A percentile compares a stretch with the other conserved stretches of the same genome.
Evolutionary conservation across 2,329 filamentous ascomycete species (phyloP).

Genomic region (Xylariaceae sp.): DNA sequence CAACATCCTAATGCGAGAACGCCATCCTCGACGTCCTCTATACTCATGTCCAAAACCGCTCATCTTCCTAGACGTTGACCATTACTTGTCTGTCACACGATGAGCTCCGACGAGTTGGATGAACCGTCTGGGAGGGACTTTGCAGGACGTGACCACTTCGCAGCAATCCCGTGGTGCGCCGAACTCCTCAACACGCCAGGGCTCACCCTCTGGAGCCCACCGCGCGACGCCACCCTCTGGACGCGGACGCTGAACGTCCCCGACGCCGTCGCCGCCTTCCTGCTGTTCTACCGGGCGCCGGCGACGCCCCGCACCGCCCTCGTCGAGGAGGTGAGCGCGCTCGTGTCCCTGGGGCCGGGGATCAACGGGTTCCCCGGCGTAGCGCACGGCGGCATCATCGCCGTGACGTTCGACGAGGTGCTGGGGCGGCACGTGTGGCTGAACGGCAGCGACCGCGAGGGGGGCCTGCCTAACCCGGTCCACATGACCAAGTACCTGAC

Average conservation of each 20-base stretch:
- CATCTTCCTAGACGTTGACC: too few species aligned
- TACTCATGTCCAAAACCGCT: too few species aligned
- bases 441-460: slow-evolving; percentile 1
- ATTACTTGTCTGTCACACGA: too few species aligned
- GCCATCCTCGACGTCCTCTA: too few species aligned
- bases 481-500: slow-evolving; percentile 2
- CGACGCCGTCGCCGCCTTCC: background rate
- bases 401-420: slow-evolving; percentile 1
- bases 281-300: slow-evolving; percentile 1
- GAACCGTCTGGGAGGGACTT: too few species aligned
- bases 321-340: slow-evolving; percentile 1
- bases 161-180: slow-evolving; percentile 3
- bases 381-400: slow-evolving; percentile 2
- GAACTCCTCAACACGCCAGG: slow-evolving; percentile 1
- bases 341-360: background rate
- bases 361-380: slow-evolving; percentile 1
- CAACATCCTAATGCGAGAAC: too few species aligned
- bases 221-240: slow-evolving; percentile 1
- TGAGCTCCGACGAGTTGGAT: too few species aligned
- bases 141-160: too few species aligned
- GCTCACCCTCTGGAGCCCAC: background rate
- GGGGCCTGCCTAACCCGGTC: slow-evolving; percentile 2
- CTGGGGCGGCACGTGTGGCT: background rate
- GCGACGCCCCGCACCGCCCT: background rate
- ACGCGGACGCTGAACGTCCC: background rate